A percentile compares a stretch with the other conserved stretches of the same genome.
phyloP scores from a whole-genome alignment of 2,329 filamentous ascomycete genomes.

The Periglandula ipomoeae region DNA sequence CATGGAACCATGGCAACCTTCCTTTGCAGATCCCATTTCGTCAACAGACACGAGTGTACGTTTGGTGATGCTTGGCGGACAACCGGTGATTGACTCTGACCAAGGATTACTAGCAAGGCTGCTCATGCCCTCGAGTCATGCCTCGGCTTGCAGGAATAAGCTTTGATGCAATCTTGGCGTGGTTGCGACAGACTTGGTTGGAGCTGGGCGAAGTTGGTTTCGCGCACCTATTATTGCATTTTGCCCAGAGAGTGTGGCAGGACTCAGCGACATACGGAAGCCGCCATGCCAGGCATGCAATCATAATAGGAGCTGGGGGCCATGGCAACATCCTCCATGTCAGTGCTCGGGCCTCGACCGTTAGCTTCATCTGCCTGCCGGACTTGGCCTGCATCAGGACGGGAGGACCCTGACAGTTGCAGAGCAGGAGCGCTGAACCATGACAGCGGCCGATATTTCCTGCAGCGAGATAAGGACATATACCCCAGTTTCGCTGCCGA shows the following conservation, averaged over 20 bases:
- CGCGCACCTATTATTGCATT: no score
- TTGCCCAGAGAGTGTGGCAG: background rate
- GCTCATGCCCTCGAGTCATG: background rate
- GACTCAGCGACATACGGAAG: no score
- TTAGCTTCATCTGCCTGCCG: background rate
- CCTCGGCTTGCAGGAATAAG: background rate
- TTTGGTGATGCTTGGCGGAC: background rate
- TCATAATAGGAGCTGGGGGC: no score
- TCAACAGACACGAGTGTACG: background rate
- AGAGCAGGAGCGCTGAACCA: background rate
- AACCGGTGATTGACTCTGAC: background rate
- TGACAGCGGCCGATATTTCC: background rate
- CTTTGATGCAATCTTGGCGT: background rate
- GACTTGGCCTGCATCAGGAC: background rate
- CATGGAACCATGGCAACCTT: background rate
- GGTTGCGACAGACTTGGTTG: no score
- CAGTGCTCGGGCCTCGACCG: background rate
- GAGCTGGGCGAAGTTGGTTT: no score
- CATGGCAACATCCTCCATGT: no score
- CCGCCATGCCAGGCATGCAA: no score
- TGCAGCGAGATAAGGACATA: background rate
- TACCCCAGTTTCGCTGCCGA: no score
- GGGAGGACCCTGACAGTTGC: background rate
- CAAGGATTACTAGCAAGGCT: background rate
- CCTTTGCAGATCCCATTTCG: background rate